Evolutionary conservation across 2,329 filamentous ascomycete species (phyloP).

Genomic region (Immersiporthe knoxdaviesiana): DNA sequence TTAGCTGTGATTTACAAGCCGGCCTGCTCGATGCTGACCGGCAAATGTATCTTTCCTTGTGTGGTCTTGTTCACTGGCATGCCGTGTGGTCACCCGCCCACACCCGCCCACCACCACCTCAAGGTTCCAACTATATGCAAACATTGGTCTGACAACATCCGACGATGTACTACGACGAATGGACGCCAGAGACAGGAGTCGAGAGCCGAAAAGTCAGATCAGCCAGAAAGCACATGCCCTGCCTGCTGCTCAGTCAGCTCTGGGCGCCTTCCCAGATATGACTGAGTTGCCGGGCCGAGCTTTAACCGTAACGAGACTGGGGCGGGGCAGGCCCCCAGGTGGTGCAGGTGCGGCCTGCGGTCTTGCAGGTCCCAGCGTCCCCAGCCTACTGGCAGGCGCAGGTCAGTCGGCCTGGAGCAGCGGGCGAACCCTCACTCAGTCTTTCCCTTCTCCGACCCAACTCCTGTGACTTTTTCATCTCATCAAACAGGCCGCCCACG

Average conservation of each 20-base stretch:
- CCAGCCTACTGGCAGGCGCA: neutral
- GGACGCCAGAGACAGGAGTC: neutral
- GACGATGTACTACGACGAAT: conserved; percentile 1
- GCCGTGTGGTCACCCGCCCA: neutral
- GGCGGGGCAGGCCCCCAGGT: neutral
- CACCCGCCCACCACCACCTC: neutral
- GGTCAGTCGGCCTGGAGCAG: neutral
- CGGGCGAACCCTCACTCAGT: neutral
- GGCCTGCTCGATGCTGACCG: neutral
- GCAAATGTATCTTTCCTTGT: neutral
- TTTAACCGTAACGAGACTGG: conserved; percentile 17
- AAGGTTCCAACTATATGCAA: neutral
- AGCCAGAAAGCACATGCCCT: neutral
- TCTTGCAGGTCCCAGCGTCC: neutral
- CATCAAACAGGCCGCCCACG: neutral
- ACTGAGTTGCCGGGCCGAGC: conserved; percentile 2
- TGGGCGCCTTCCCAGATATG: neutral
- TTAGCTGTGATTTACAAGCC: neutral
- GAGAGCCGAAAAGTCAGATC: neutral
- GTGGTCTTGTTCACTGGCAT: neutral
- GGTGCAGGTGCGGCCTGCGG: neutral
- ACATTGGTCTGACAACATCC: neutral
- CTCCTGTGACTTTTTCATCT: conserved; percentile 4
- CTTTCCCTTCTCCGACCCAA: conserved; percentile 16
- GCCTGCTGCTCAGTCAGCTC: conserved; percentile 3